Evolutionary conservation across 768 basidiomycete genomes (phyloP), one percentile per base, ranked within the genome.

Genomic region (Leccinum disarticulatum): DNA sequence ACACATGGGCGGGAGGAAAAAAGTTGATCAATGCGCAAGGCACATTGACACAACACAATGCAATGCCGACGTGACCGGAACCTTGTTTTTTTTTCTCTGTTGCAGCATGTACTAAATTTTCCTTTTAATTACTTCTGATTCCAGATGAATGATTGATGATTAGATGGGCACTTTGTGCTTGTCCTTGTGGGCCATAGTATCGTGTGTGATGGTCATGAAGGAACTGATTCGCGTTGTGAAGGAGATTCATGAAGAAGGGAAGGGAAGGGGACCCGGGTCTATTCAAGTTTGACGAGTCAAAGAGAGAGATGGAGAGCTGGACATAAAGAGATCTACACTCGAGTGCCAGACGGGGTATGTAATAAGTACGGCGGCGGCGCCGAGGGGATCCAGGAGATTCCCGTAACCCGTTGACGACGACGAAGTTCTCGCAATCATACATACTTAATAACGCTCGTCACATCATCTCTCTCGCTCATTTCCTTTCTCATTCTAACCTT

Each of bases 31-130:
- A 46, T 19, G 19, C 19, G 43, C 43, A 46, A 46, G 43, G 43
- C 43, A 46, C 43, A 35, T 14, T 35, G 33, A 36, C 35, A n/a
- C 41, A n/a, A 19, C 2, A 5, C 43, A 11, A 46, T 19, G 19
- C 43, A 46, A 70, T 66, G 46, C 65, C 69, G 69, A 61, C 52
- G 14, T 47, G 48, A 54, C 56, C 69, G 70, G 69, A 70, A 70
- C 69, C 70, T 72, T 72, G 68, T 65, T 70, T 63, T 49, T 36
- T 19, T 55, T 31, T 48, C 14, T 46, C 19, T 19, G 10, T 19
- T 10, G 41, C 43, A 19, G 10, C 33, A 35, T 35, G 33, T 13
- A 13, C 43, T 46, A 13, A 46, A 19, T 6, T 19, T 19, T 46
- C 19, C 19, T 19, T 19, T 46, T 19, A 6, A 41, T 41, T 9